These are phyloP conservation scores for Podaxis sp. DNA, from an alignment of 768 basidiomycete genomes.

Conservation along the genomic window DNA sequence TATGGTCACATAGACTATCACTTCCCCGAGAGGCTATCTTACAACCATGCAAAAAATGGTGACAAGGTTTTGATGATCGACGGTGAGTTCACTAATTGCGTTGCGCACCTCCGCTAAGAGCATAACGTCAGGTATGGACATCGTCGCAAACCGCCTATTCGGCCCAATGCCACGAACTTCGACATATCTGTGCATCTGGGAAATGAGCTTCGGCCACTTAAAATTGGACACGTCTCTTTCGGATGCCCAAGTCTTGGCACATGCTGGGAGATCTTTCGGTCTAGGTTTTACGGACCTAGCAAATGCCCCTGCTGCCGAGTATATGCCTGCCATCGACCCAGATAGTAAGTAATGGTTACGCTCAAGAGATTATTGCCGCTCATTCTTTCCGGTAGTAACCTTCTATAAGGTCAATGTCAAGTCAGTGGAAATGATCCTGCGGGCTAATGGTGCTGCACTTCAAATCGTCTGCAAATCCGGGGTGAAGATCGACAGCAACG, in stretches of 20 bases:
- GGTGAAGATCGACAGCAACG: conserved; percentile 68
- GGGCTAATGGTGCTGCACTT: conserved; percentile 51
- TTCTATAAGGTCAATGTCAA: conserved; percentile 71
- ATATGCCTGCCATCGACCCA: conserved; percentile 61
- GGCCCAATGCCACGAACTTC: conserved; percentile 83
- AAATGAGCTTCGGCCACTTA: conserved; percentile 69
- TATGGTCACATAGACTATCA: conserved; percentile 48
- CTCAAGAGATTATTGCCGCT: conserved; percentile 14
- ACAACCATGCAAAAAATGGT: conserved; percentile 5
- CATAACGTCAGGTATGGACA: conserved; percentile 59
- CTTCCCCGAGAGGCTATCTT: conserved; percentile 32
- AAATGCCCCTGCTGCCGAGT: conserved; percentile 80
- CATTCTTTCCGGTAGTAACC: conserved; percentile 55
- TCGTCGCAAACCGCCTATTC: conserved; percentile 84
- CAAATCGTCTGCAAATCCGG: conserved; percentile 59
- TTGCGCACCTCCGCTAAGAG: not conserved
- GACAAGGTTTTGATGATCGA: conserved; percentile 49
- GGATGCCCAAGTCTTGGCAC: conserved; percentile 49
- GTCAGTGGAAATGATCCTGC: conserved; percentile 55
- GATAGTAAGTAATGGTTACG: conserved; percentile 58
- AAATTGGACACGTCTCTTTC: conserved; percentile 55
- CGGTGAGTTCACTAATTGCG: conserved; percentile 27
- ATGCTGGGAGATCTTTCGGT: conserved; percentile 58
- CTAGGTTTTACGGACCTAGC: conserved; percentile 72
- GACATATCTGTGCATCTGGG: conserved; percentile 94